Percentiles rank a stretch among this genome's conserved stretches.
These are phyloP conservation scores for Toxicodendron radicans DNA, from an alignment of 345 rosid species.

Conservation along the genomic window DNA sequence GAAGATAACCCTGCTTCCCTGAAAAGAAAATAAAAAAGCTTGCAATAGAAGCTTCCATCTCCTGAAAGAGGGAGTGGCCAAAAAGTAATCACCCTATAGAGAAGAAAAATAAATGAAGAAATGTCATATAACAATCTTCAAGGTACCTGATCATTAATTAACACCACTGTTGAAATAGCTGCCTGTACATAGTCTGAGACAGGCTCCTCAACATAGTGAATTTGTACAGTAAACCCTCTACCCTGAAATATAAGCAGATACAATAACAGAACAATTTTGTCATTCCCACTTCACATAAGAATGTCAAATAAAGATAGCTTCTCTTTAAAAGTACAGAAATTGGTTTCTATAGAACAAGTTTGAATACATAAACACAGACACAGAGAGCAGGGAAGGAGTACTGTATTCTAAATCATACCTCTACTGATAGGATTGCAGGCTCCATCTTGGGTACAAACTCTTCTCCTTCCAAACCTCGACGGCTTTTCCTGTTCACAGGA, in stretches of 20 bases:
- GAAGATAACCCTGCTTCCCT: neutral
- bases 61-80: neutral
- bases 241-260: constrained; percentile 53
- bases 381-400: neutral
- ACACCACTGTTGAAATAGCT: constrained; percentile 70
- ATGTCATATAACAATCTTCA: constrained; percentile 2
- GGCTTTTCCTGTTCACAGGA: constrained; percentile 48
- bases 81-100: neutral
- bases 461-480: constrained; percentile 45
- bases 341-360: neutral
- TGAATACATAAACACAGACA: neutral
- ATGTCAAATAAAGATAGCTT: neutral
- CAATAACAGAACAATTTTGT: constrained; percentile 8
- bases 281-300: constrained; percentile 3
- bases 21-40: constrained; percentile 11
- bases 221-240: constrained; percentile 83
- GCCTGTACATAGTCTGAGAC: constrained; percentile 82
- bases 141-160: constrained; percentile 77
- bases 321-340: constrained; percentile 1
- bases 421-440: constrained; percentile 92
- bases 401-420: constrained; percentile 45
- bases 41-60: neutral
- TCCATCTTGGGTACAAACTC: constrained; percentile 51
- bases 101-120: neutral
- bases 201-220: constrained; percentile 85